Evolutionary conservation across 2,329 filamentous ascomycete species (phyloP).

Genomic region (Trichoderma endophyticum): DNA sequence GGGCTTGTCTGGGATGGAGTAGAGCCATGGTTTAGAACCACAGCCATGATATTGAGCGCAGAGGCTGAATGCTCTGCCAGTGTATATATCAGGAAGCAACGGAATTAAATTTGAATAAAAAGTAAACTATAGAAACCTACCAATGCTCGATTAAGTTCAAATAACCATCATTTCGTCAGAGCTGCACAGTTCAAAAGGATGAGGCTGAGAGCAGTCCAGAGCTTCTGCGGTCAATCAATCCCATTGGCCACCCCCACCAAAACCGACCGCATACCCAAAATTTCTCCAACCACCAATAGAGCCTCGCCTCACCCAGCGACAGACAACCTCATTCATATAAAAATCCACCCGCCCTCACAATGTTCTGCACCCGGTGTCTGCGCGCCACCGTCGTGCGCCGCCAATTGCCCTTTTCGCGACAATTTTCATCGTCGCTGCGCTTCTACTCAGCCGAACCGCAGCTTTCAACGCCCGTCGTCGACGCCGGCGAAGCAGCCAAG

Average conservation of each 20-base stretch:
- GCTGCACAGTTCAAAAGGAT: not conserved
- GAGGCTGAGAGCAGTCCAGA: conserved; percentile 29
- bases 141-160: not conserved
- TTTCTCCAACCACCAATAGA: conserved; percentile 22
- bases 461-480: conserved; percentile 36
- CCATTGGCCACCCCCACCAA: conserved; percentile 27
- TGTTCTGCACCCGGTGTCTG: conserved; percentile 49
- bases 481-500: conserved; percentile 32
- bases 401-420: conserved; percentile 32
- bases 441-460: conserved; percentile 37
- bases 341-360: conserved; percentile 27
- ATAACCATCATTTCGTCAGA: not conserved
- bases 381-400: conserved; percentile 38
- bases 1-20: conserved; percentile 1
- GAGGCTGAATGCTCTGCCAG: conserved; percentile 30
- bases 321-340: conserved; percentile 27
- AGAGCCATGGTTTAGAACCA: conserved; percentile 7
- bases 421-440: conserved; percentile 41
- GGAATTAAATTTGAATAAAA: conserved; percentile 24
- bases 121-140: not conserved
- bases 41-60: conserved; percentile 21
- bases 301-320: conserved; percentile 28
- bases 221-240: conserved; percentile 17
- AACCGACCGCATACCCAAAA: conserved; percentile 28
- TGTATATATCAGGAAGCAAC: conserved; percentile 34